Evolutionary conservation across 148 eudicot species (phyloP), one percentile per base, ranked within the genome.

Genomic region (Polygonum maritimum): DNA sequence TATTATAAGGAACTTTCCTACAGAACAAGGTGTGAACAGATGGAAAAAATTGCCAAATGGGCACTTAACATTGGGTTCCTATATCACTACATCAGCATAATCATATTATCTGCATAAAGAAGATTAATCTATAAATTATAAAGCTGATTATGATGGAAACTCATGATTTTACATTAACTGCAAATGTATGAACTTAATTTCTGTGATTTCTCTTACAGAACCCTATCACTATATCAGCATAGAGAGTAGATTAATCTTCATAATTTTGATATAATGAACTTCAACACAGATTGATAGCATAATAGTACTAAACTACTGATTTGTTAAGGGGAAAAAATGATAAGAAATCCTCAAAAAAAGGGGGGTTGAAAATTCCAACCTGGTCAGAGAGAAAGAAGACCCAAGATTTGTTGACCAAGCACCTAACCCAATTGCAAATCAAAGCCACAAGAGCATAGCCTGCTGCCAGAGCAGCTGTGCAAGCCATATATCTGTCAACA

Each of bases 301-400:
- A 41, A 41, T 44, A 44, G 9, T 44, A 44, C 47, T 44, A 44
- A 44, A 26, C 31, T 26, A 26, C 31, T 26, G 31, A 26, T 26
- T 44, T 44, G 9, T 44, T 44, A 44, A 44, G 11, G 47, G 47
- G 9, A 7, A 44, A 49, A 49, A 49, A 12, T 49, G 54, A 49
- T 14, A 18, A 14, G 54, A 14, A 49, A 49, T 2, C 2, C 49
- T 10, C 67, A 16, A 75, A 48, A 71, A 36, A 8, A 10, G 65
- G 55, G 14, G 65, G 55, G 39, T 7, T 45, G 69, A 41, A 41
- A 16, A 54, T 8, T 33, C 1, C 31, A 76, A 92, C 98, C 98
- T 94, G 98, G 74, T 94, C 98, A 75, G 89, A 88, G 58, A 92
- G 81, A 81, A 92, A 94, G 88, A 84, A 89, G 51, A 89, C 39